A percentile compares a stretch with the other conserved stretches of the same genome.
Evolutionary conservation across 768 basidiomycete genomes (phyloP).

Genomic region (Pseudohyphozyma bogoriensis): DNA sequence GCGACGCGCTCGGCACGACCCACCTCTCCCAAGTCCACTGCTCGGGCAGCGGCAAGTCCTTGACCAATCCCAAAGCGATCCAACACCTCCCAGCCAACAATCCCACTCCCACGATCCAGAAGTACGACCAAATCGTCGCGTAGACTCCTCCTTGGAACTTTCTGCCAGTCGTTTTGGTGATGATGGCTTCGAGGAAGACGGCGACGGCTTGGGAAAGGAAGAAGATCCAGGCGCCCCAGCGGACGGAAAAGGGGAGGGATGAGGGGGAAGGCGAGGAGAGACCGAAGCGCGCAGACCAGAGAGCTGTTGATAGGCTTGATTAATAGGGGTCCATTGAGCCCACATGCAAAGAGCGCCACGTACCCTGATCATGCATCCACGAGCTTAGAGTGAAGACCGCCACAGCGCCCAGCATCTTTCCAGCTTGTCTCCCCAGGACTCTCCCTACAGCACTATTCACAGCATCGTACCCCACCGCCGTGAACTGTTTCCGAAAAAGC

Average conservation of each 20-base stretch:
- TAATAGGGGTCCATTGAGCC: too few relatives aligned
- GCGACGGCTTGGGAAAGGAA: slow-evolving; percentile 18
- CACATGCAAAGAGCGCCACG: background rate
- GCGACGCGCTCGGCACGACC: background rate
- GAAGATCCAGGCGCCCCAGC: slow-evolving; percentile 18
- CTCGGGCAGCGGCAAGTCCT: background rate
- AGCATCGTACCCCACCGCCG: slow-evolving; percentile 7
- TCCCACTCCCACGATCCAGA: background rate
- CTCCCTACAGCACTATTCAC: background rate
- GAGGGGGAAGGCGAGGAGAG: background rate
- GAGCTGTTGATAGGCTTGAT: too few relatives aligned
- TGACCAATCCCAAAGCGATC: background rate
- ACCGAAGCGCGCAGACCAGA: slow-evolving; percentile 4
- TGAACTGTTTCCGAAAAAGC: slow-evolving; percentile 1
- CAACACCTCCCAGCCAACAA: background rate
- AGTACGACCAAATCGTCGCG: background rate
- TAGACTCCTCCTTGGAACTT: background rate
- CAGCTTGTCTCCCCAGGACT: background rate
- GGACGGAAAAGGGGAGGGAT: slow-evolving; percentile 9
- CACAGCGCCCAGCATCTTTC: background rate
- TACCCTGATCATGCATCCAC: slow-evolving; percentile 26
- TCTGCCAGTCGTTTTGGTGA: background rate
- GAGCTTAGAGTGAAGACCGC: slow-evolving; percentile 7
- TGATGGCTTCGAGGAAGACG: slow-evolving; percentile 5
- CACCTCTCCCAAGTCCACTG: background rate